Base-by-base conservation (phyloP, 306 rosid genomes). In the Medicago lupulina region DNA sequence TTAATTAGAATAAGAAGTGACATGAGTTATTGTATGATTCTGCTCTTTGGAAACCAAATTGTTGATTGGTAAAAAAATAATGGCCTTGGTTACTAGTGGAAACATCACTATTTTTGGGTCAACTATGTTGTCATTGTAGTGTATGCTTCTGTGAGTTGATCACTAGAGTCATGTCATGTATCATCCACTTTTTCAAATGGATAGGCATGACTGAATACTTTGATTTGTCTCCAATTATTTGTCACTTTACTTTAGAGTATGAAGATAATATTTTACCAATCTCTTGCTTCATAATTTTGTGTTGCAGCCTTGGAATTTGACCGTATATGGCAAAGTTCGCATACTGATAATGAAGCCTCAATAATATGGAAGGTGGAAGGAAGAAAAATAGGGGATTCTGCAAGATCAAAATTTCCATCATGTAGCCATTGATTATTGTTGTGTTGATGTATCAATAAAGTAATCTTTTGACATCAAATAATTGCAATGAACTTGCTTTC, bases 401-500 rank as follows among this genome's bases (percentile, higher is more conserved):
- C 7, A 34, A 34, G 38, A 34, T 34, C 38, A 34, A 34, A 34
- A 61, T 53, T 75, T 61, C 36, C 69, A 75, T 81, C 53, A 75
- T 75, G 84, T 60, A 41, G 31, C 80, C 67, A 55, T 54, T 53
- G 57, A 54, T 80, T 79, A 63, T 46, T 68, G 38, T 68, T 46
- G 41, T 75, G 53, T 38, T 67, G 79, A 57, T 66, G 74, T 23
- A 74, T 68, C 71, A 68, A 69, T 15, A 53, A 53, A 75, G 54
- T 43, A 43, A 80, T 55, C 57, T 80, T 68, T 31, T 68, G 49
- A 40, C 71, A 59, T 59, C 71, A 61, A 67, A 74, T 69, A 69
- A 61, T 69, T 75, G 84, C 76, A 54, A 68, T 58, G 54, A 38
- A 74, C 23, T 67, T 80, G 55, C 71, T n/a, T 78, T 71, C 12